phyloP scores from a whole-genome alignment of 305 asterid genomes.

The Fraxinus floribunda region DNA sequence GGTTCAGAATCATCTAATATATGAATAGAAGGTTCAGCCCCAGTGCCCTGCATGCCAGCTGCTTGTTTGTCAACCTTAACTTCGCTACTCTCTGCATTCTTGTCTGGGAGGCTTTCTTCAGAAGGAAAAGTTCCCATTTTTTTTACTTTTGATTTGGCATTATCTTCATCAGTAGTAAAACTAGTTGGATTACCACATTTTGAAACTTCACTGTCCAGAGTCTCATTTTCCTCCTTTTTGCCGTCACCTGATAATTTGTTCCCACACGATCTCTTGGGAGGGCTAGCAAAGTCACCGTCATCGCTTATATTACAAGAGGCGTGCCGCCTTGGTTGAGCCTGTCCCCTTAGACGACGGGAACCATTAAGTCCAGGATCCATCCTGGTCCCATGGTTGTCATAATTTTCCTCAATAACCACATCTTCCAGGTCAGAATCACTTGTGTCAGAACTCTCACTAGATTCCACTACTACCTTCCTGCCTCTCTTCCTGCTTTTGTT shows the following conservation, averaged over 20 bases:
- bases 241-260: conserved; percentile 27
- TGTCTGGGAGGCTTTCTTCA: conserved; percentile 23
- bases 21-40: conserved; percentile 28
- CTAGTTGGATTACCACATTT: conserved; percentile 22
- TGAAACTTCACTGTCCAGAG: conserved; percentile 23
- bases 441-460: conserved; percentile 46
- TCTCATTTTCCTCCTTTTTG: conserved; percentile 29
- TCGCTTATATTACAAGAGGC: conserved; percentile 52
- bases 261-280: conserved; percentile 36
- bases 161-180: conserved; percentile 22
- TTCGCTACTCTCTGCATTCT: conserved; percentile 22
- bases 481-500: conserved; percentile 48
- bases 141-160: conserved; percentile 19
- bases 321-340: conserved; percentile 53
- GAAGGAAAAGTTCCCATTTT: conserved; percentile 24
- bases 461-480: conserved; percentile 39
- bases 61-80: conserved; percentile 24
- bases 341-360: conserved; percentile 33
- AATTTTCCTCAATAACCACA: conserved; percentile 26
- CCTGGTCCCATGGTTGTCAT: conserved; percentile 29
- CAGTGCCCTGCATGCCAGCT: conserved; percentile 22
- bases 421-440: conserved; percentile 36
- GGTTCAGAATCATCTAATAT: conserved; percentile 40
- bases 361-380: conserved; percentile 26
- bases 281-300: conserved; percentile 39